These are phyloP conservation scores for Hygrophoropsis aurantiaca DNA, from an alignment of 768 basidiomycete genomes.

Conservation along the genomic window DNA sequence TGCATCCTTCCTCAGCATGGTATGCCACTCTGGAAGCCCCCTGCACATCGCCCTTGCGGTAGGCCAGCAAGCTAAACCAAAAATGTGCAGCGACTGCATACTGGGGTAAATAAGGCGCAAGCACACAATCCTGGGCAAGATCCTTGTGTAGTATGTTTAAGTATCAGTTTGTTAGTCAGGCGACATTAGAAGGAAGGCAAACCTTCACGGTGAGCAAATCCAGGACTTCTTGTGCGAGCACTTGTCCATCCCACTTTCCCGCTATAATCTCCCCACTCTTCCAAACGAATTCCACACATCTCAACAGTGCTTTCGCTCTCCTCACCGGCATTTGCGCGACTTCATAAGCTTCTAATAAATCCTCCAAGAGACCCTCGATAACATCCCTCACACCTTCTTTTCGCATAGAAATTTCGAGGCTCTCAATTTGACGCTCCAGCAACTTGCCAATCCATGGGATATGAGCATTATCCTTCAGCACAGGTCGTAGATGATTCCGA, in stretches of 20 bases:
- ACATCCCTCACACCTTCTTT: constrained; percentile 53
- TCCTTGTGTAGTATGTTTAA: constrained; percentile 19
- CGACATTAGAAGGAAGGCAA: constrained; percentile 13
- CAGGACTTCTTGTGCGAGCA: constrained; percentile 42
- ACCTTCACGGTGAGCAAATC: constrained; percentile 44
- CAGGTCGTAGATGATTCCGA: constrained; percentile 8
- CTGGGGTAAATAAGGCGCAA: constrained; percentile 37
- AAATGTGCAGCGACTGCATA: constrained; percentile 59
- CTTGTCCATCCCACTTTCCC: constrained; percentile 26
- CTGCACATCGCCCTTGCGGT: constrained; percentile 48
- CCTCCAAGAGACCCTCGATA: constrained; percentile 43
- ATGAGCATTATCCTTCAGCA: too few relatives aligned
- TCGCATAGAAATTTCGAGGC: constrained; percentile 53
- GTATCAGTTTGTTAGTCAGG: too few relatives aligned
- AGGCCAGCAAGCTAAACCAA: constrained; percentile 70
- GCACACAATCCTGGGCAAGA: constrained; percentile 23
- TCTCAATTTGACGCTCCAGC: constrained; percentile 59
- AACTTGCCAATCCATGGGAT: constrained; percentile 47
- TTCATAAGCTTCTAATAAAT: constrained; percentile 52
- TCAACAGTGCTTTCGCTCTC: constrained; percentile 55
- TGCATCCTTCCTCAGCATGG: constrained; percentile 56
- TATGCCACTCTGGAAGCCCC: constrained; percentile 45
- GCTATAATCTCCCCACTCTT: constrained; percentile 20
- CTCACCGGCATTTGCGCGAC: constrained; percentile 51
- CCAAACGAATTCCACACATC: constrained; percentile 49